Base-by-base conservation (phyloP, 345 rosid genomes). In the Hevea brasiliensis region DNA sequence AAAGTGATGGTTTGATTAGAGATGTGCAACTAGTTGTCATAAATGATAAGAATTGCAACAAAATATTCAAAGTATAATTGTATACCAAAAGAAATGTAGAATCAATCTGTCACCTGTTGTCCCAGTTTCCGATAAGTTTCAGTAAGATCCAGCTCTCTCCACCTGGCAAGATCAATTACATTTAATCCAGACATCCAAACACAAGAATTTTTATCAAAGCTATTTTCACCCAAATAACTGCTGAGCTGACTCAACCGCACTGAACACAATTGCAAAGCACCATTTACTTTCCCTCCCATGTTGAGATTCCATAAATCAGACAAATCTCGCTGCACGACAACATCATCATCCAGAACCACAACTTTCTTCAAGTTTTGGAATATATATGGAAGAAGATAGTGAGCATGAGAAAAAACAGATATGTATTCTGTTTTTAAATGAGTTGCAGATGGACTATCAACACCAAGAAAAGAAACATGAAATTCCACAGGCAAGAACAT, bases 131-230 rank as follows among this genome's bases (percentile, higher is more conserved):
- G 74, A 81, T 87, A 92, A 67, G 86, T 89, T 72, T 84, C 76
- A 37, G 97, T 89, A 40, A 84, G 83, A 54, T 72, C 74, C 65
- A 84, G 70, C 72, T 81, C 85, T 71, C 91, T 89, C 98, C 98
- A 94, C 79, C 80, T 83, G 45, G 65, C 83, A 68, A 94, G 90
- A 85, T 94, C 96, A 80, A 94, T 73, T 44, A 94, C 76, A 79
- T 91, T 94, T 75, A 94, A 85, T 71, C 98, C 97, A 74, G 98
- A 85, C 97, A 94, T 90, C 98, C 98, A 94, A 58, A 85, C 81
- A 81, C 97, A 94, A 3, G 89, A 84, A 64, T 74, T 82, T 65
- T 72, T 58, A 58, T 87, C 76, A 41, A 82, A 81, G 65, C 32
- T 78, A 63, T 75, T 81, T 72, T 82, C 78, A 45, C 84, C 85